Percentiles rank a stretch among this genome's conserved stretches.
Conservation (phyloP, 179 eudicot species). For the Patellifolia procumbens region DNA sequence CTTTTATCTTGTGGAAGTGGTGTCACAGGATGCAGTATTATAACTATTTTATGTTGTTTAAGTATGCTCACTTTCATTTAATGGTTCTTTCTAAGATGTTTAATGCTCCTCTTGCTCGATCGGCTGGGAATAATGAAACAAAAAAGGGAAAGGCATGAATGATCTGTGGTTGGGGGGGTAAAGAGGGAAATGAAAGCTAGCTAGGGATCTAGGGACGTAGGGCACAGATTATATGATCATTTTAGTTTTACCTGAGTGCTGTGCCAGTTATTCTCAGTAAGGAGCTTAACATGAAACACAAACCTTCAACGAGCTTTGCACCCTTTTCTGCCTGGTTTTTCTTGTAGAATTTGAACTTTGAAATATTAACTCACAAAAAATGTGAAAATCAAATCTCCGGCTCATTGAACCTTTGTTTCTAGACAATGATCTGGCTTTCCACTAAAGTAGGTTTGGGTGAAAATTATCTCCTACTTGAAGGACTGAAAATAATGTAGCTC, state of each 20-base stretch:
- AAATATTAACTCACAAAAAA: neutral
- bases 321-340: neutral
- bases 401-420: neutral
- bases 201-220: neutral
- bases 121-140: neutral
- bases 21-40: neutral
- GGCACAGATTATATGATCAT: neutral
- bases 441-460: too few relatives aligned
- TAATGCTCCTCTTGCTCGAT: neutral
- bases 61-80: neutral
- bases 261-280: neutral
- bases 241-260: neutral
- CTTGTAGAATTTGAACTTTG: neutral
- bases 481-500: neutral
- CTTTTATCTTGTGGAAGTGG: too few relatives aligned
- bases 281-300: neutral
- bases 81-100: neutral
- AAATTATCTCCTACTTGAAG: neutral
- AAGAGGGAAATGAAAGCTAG: too few relatives aligned
- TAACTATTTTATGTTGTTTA: neutral
- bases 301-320: neutral
- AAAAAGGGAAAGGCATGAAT: neutral
- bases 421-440: neutral
- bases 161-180: too few relatives aligned
- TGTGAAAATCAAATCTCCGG: neutral